Base-by-base conservation (phyloP, 257 asterid species). In the Fraxinus pennsylvanica region DNA sequence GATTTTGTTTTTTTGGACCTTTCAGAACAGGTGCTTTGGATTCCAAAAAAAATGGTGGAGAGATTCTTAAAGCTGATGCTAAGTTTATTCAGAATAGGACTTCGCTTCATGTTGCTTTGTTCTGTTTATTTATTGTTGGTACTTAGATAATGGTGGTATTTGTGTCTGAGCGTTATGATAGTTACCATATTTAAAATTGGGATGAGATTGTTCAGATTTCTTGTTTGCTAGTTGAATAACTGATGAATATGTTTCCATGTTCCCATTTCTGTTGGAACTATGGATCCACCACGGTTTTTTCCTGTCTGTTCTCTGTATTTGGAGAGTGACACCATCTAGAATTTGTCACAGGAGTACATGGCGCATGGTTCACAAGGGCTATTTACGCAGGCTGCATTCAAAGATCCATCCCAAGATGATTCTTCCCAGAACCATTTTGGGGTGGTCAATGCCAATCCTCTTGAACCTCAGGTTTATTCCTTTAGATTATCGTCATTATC, bases 301-400 rank as follows among this genome's bases (percentile, higher is more conserved):
- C 32, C 41, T 47, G 13, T 30, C 35, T 75, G 67, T 75, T 78
- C 33, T 41, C 0, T 47, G 68, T 70, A 52, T 54, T 70, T 29
- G 79, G 43, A 45, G 22, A 68, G 15, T 35, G 71, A 74, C 30
- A 47, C 73, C 79, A 30, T 61, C 61, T 80, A 75, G 27, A 54
- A 47, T 47, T 19, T 54, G 3, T 54, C 27, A 71, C 88, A 93
- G 98, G 99, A 96, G 76, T 96, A 96, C 79, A 87, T 93, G 91
- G 89, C 92, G 82, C 96, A 91, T 86, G 97, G 98, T 80, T 86
- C 97, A 6, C 97, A 92, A 77, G 97, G 97, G 50, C 86, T 96
- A 76, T 96, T 96, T 84, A 91, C 99, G 4, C 99, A 96, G 84
- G 97, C 93, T 81, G 87, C 92, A 72, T 92, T 86, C 82, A 91